Evolutionary conservation across 75 land plant species (phyloP).

Genomic region (Sequoiadendron giganteum): DNA sequence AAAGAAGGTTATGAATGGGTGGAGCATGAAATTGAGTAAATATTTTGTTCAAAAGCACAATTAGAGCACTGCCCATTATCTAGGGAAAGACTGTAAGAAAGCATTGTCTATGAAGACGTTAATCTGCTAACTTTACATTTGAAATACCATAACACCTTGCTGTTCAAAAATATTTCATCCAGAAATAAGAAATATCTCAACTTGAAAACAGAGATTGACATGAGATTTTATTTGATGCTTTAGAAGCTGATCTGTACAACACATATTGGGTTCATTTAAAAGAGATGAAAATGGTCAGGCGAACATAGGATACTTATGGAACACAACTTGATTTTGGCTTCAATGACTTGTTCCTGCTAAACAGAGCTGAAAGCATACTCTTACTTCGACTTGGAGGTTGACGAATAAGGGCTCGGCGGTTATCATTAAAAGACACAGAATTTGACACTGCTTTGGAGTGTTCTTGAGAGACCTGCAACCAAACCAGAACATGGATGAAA

Average conservation of each 20-base stretch:
- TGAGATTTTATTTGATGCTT: background rate
- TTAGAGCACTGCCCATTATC: background rate
- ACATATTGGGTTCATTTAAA: background rate
- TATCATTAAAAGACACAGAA: conserved; percentile 36
- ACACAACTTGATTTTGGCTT: conserved; percentile 26
- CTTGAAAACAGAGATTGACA: background rate
- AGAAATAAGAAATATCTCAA: conserved; percentile 1
- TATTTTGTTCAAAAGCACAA: background rate
- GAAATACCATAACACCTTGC: background rate
- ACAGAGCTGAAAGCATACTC: conserved; percentile 51
- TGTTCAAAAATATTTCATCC: background rate
- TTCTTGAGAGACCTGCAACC: conserved; percentile 34
- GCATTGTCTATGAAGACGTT: background rate
- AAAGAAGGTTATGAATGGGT: background rate
- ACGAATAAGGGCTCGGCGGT: conserved; percentile 7
- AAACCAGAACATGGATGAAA: background rate
- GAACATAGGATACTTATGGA: background rate
- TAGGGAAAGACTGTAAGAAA: background rate
- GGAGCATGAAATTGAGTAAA: background rate
- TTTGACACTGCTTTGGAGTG: conserved; percentile 27
- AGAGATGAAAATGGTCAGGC: background rate
- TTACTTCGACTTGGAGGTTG: conserved; percentile 44
- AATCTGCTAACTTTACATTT: background rate
- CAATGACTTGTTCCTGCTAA: conserved; percentile 40
- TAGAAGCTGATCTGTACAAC: background rate